These are phyloP conservation scores for Piper betle DNA, from an alignment of 164 flowering plant genomes.

Conservation along the genomic window DNA sequence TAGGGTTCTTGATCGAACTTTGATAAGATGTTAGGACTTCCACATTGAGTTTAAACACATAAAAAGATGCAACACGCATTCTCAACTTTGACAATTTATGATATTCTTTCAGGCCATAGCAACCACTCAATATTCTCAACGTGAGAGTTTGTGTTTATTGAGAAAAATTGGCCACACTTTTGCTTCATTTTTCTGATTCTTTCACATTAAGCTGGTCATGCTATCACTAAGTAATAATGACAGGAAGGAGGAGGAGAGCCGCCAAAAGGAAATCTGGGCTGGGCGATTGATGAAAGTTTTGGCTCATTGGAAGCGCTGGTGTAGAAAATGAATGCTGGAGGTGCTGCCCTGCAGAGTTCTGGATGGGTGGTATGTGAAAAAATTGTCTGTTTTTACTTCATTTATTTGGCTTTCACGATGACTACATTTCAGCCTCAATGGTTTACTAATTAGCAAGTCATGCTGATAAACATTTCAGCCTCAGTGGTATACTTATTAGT, in stretches of 20 bases:
- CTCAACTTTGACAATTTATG: too few species aligned
- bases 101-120: constrained; percentile 55
- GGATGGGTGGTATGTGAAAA: constrained; percentile 89
- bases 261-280: constrained; percentile 61
- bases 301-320: constrained; percentile 66
- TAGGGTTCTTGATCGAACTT: too few species aligned
- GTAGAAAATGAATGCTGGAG: constrained; percentile 67
- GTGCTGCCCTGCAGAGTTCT: constrained; percentile 96
- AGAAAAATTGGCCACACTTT: background rate
- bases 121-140: constrained; percentile 94
- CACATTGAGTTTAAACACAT: too few species aligned
- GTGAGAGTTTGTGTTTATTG: constrained; percentile 30
- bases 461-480: too few species aligned
- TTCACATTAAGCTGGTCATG: background rate
- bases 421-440: too few species aligned
- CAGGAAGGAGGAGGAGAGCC: constrained; percentile 99
- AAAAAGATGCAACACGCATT: too few species aligned
- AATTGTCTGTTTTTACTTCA: too few species aligned
- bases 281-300: constrained; percentile 70
- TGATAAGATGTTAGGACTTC: too few species aligned
- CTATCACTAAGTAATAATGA: constrained; percentile 4
- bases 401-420: too few species aligned
- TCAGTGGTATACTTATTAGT: too few species aligned
- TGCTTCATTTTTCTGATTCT: background rate
- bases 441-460: too few species aligned